Evolutionary conservation across 345 rosid species (phyloP).

Genomic region (Salix udensis): DNA sequence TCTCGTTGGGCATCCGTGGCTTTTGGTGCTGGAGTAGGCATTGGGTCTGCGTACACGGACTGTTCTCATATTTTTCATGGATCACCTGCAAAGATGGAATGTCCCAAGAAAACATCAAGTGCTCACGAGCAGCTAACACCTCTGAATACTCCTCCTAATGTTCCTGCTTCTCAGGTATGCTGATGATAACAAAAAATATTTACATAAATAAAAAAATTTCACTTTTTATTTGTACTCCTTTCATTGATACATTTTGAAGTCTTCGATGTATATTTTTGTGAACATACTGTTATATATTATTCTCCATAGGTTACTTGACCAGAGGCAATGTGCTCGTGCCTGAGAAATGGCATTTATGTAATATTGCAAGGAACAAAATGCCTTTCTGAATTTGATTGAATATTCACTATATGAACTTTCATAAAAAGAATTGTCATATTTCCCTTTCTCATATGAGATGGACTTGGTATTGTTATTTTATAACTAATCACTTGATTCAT

Average conservation of each 20-base stretch:
- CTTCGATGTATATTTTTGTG: background rate
- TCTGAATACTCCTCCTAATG: constrained; percentile 33
- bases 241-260: background rate
- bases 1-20: constrained; percentile 87
- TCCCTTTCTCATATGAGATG: background rate
- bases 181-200: background rate
- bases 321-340: background rate
- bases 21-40: constrained; percentile 88
- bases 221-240: background rate
- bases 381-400: background rate
- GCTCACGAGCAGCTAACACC: constrained; percentile 35
- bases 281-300: background rate
- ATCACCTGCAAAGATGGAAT: constrained; percentile 37
- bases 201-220: background rate
- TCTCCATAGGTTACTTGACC: background rate
- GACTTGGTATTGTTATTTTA: background rate
- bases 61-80: constrained; percentile 62
- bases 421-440: background rate
- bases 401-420: background rate
- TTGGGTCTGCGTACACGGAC: constrained; percentile 85
- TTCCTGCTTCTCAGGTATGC: constrained; percentile 50
- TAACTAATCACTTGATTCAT: background rate
- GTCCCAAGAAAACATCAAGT: constrained; percentile 37
- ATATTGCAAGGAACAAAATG: background rate
- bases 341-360: background rate